phyloP scores from a whole-genome alignment of 768 basidiomycete genomes.

The Auriscalpium vulgare region DNA sequence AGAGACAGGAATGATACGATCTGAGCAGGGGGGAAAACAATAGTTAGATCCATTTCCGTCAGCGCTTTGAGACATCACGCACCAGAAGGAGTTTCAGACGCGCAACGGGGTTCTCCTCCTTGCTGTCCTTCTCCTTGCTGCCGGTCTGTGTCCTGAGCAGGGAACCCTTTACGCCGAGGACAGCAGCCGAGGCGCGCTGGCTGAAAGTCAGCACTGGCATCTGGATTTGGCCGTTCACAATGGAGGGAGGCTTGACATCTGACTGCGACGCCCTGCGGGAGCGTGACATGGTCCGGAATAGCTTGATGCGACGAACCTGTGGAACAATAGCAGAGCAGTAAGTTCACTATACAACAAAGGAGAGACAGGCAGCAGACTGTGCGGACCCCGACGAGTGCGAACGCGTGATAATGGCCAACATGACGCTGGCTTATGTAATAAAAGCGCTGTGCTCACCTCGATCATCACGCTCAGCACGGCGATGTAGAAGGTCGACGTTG shows the following conservation, averaged over 20 bases:
- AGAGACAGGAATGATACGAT: constrained; percentile 87
- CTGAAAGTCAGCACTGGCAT: constrained; percentile 17
- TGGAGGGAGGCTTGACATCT: constrained; percentile 13
- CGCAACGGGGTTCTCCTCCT: constrained; percentile 74
- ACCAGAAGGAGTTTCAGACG: constrained; percentile 84
- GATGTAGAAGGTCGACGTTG: constrained; percentile 86
- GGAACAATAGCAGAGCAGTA: constrained; percentile 6
- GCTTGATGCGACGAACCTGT: constrained; percentile 66
- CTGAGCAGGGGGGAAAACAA: constrained; percentile 24
- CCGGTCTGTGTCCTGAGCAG: constrained; percentile 27
- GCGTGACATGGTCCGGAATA: constrained; percentile 42
- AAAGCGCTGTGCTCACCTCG: constrained; percentile 47
- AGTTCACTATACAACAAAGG: constrained; percentile 3
- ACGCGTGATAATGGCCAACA: constrained; percentile 7
- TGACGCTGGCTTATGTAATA: neutral
- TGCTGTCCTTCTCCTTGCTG: constrained; percentile 32
- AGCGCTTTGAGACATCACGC: constrained; percentile 20
- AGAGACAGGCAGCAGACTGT: neutral
- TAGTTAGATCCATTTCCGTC: neutral
- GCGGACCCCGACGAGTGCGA: constrained; percentile 1
- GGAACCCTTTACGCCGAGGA: constrained; percentile 44
- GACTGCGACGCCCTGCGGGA: constrained; percentile 23
- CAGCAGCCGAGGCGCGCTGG: constrained; percentile 21
- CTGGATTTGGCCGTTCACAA: constrained; percentile 15
- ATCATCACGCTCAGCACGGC: constrained; percentile 92